Evolutionary conservation across 2,329 filamentous ascomycete genomes (phyloP), one percentile per base, ranked within the genome.

Genomic region (Neofusicoccum kwambonambiense): DNA sequence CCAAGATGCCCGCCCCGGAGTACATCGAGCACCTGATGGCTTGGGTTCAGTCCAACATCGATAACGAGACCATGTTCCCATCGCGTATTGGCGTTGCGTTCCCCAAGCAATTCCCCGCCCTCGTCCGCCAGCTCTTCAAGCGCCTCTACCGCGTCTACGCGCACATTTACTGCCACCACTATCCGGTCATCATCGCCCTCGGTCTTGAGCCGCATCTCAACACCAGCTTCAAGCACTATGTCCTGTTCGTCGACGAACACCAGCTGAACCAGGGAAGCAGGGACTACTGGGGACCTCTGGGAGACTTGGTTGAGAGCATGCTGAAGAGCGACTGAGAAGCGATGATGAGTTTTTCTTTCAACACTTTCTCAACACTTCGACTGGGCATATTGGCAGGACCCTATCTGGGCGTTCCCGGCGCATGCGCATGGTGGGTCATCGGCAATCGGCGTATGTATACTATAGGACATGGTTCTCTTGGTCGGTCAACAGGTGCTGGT

Each of bases 101-200:
- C 78, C 95, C 95, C 2, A 87, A 90, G 68, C 91, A 92, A 69
- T 98, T 97, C 77, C 84, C 94, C 71, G 90, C 90, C 69, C 95
- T 97, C 73, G 94, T 97, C 82, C 90, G 93, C 72, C 95, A 97
- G 80, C 98, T 99, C 90, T 98, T 99, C 87, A 99, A 99, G 86
- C 90, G 95, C 75, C 90, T 99, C 82, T 99, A 98, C 84, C 91
- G 95, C 66, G 94, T 97, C 71, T 99, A 99, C 75, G 90, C 95
- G 54, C 95, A 99, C 79, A 88, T 99, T 67, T 99, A 99, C 83
- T 97, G 96, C 86, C 92, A 93, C 65, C 95, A 99, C 79, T 99
- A 99, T 80, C 93, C 93, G 41, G 93, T 99, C 70, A 90, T 99
- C 70, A 90, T 96, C 66, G 93, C 97, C 76, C 86, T 99, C 44